A percentile compares a stretch with the other conserved stretches of the same genome.
Conservation (phyloP, 2,329 filamentous ascomycete species). For the Mariannaea sp. region DNA sequence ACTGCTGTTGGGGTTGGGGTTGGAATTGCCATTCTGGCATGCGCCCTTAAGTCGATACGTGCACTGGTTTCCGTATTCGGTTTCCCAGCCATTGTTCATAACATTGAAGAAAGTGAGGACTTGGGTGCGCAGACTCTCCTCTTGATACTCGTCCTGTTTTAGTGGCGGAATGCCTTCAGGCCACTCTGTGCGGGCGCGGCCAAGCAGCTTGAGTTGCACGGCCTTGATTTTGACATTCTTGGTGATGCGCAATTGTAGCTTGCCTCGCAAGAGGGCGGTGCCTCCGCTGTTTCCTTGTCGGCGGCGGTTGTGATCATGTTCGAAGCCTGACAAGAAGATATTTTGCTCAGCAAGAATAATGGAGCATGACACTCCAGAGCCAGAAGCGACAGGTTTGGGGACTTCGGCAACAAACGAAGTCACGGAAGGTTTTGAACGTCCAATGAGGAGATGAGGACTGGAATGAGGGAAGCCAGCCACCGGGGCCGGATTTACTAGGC, state of each 20-base stretch:
- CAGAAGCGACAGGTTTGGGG: constrained; percentile 77
- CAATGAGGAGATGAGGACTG: constrained; percentile 56
- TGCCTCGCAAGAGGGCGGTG: constrained; percentile 87
- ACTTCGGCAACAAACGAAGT: constrained; percentile 59
- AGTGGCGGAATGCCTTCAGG: constrained; percentile 91
- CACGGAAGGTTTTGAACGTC: constrained; percentile 56
- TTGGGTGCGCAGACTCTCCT: constrained; percentile 84
- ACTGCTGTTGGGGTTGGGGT: constrained; percentile 44
- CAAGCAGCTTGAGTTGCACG: constrained; percentile 83
- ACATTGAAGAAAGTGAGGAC: constrained; percentile 93
- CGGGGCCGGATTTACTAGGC: constrained; percentile 26
- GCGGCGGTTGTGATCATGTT: constrained; percentile 64
- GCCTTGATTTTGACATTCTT: constrained; percentile 95
- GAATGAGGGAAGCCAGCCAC: constrained; percentile 35
- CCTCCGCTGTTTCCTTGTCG: constrained; percentile 62
- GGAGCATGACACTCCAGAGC: constrained; percentile 74
- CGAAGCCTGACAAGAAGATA: constrained; percentile 78
- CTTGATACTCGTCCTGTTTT: constrained; percentile 82
- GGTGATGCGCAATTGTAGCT: constrained; percentile 77
- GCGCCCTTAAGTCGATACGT: constrained; percentile 54
- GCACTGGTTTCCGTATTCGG: constrained; percentile 67
- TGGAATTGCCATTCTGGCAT: constrained; percentile 45
- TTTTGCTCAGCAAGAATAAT: constrained; percentile 80
- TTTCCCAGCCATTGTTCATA: constrained; percentile 63
- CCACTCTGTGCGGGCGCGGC: constrained; percentile 90